A percentile compares a stretch with the other conserved stretches of the same genome.
These are phyloP conservation scores for Pseudogymnoascus sp. DNA, from an alignment of 2,329 filamentous ascomycete genomes.

Conservation along the genomic window DNA sequence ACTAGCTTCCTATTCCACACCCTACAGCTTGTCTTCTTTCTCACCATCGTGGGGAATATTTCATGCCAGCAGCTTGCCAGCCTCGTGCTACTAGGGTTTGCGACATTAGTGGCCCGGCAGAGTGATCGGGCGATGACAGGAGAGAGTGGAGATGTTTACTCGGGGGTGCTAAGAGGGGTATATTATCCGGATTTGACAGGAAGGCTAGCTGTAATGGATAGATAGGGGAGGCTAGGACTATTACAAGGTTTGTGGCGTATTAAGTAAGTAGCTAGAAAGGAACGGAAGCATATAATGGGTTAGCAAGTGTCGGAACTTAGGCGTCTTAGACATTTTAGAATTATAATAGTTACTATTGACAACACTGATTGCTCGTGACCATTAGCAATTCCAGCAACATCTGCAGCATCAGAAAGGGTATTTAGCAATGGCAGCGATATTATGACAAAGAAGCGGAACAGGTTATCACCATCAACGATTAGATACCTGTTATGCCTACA, in stretches of 20 bases:
- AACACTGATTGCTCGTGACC: too few relatives aligned
- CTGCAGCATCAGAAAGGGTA: too few relatives aligned
- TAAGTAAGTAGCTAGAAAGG: too few relatives aligned
- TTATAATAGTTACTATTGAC: too few relatives aligned
- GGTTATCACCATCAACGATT: too few relatives aligned
- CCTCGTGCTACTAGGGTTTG: not conserved
- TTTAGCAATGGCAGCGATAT: too few relatives aligned
- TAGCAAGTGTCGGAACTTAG: too few relatives aligned
- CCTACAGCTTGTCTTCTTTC: not conserved
- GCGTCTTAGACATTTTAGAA: too few relatives aligned
- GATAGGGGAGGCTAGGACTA: not conserved
- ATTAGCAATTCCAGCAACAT: too few relatives aligned
- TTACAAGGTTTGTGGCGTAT: not conserved
- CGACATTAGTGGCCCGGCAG: conserved; percentile 23
- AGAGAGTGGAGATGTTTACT: conserved; percentile 41
- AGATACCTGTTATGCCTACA: too few relatives aligned
- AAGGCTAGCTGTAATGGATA: not conserved
- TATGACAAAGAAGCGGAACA: too few relatives aligned
- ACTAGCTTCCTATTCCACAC: not conserved
- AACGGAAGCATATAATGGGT: too few relatives aligned
- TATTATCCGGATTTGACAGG: not conserved
- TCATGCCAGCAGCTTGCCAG: not conserved
- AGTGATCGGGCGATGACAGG: conserved; percentile 50
- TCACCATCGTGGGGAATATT: not conserved
- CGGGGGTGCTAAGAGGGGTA: not conserved